Conservation (phyloP, 345 rosid species). For the Eucalyptus leucophloia region DNA sequence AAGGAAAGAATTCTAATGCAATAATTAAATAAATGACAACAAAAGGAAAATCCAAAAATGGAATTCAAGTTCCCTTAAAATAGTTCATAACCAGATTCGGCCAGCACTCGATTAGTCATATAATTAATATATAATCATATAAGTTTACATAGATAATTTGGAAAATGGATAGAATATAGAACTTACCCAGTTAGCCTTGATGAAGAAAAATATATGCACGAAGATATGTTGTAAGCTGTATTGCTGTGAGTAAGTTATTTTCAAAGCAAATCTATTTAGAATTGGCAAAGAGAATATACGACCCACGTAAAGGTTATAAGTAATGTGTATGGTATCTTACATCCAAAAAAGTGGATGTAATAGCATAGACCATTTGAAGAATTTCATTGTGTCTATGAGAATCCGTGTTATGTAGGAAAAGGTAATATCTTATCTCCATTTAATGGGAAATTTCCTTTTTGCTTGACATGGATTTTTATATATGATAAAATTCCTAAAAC, state of each 20-base stretch:
- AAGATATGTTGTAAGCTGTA: neutral
- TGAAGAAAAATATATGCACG: neutral
- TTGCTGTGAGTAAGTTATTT: neutral
- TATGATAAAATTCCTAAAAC: neutral
- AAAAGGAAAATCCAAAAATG: no score
- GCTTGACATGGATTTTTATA: accelerated
- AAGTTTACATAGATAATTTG: neutral
- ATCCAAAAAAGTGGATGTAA: no score
- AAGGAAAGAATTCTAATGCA: neutral
- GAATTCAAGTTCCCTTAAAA: neutral
- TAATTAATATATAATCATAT: neutral
- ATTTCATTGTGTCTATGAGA: no score
- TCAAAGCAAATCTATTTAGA: no score
- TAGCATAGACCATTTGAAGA: no score
- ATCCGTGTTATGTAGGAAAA: no score
- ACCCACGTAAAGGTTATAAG: no score
- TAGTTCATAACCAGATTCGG: neutral
- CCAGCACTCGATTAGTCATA: neutral
- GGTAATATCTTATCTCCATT: no score
- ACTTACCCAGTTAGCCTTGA: neutral
- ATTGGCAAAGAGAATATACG: neutral
- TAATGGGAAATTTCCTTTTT: no score
- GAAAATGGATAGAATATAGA: neutral
- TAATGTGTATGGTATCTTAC: no score
- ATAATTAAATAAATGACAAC: neutral